Evolutionary conservation across 2,329 filamentous ascomycete species (phyloP).

Genomic region (Mycosphaerella arachidis): DNA sequence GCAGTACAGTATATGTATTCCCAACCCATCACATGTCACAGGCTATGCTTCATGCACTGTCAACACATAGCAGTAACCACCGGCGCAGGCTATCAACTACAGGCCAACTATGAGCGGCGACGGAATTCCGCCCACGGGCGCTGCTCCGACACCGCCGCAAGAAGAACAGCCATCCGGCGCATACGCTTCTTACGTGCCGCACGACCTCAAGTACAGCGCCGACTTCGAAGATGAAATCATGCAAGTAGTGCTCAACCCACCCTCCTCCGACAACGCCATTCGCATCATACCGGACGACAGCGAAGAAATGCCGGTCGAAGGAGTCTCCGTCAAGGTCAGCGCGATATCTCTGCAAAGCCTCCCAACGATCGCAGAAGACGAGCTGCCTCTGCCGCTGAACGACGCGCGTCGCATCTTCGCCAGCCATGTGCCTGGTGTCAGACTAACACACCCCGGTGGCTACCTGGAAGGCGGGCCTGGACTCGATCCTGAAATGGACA

Average conservation of each 20-base stretch:
- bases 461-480: conserved; percentile 47
- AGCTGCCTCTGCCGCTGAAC: conserved; percentile 41
- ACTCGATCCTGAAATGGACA: conserved; percentile 35
- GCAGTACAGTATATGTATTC: neutral
- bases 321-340: conserved; percentile 25
- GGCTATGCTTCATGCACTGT: neutral
- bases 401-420: conserved; percentile 42
- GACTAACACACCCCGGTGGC: conserved; percentile 45
- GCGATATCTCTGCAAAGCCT: conserved; percentile 26
- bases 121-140: neutral
- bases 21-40: neutral
- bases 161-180: conserved; percentile 18
- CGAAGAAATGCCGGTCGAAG: conserved; percentile 25
- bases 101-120: conserved; percentile 1
- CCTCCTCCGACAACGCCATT: conserved; percentile 22
- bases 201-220: conserved; percentile 42
- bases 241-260: conserved; percentile 35
- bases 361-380: conserved; percentile 28
- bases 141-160: conserved; percentile 20
- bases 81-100: neutral
- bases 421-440: conserved; percentile 41
- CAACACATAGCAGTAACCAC: neutral
- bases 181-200: conserved; percentile 40
- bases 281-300: conserved; percentile 26
- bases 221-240: conserved; percentile 44